Evolutionary conservation across 2,329 filamentous ascomycete genomes (phyloP).

Genomic region (Cytospora piceicola): DNA sequence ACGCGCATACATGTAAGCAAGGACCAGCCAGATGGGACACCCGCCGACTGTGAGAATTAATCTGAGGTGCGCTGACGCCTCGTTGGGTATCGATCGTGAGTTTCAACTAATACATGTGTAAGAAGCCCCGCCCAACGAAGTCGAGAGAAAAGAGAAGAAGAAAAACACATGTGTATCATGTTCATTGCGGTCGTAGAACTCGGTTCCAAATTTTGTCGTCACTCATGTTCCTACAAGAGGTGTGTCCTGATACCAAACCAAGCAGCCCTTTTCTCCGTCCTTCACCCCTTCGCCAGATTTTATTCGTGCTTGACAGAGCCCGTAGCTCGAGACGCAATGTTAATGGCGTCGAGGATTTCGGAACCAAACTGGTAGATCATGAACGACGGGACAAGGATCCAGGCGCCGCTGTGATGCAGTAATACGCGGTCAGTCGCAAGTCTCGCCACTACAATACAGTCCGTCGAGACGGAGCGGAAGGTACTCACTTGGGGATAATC

Average conservation of each 20-base stretch:
- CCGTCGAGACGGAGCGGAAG: neutral
- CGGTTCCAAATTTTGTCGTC: neutral
- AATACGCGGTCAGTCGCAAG: neutral
- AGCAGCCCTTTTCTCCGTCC: neutral
- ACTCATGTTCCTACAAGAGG: neutral
- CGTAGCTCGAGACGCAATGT: slow-evolving; percentile 40
- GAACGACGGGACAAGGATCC: slow-evolving; percentile 57
- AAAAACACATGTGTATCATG: neutral
- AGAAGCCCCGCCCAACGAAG: neutral
- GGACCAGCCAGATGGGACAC: neutral
- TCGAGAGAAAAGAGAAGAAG: neutral
- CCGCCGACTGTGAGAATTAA: neutral
- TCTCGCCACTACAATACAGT: neutral
- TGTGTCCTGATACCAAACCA: neutral
- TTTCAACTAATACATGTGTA: neutral
- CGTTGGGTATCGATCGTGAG: neutral
- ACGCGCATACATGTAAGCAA: no score
- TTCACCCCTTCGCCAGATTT: slow-evolving; percentile 13
- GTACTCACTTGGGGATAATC: slow-evolving; percentile 63
- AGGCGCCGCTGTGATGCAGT: slow-evolving; percentile 49
- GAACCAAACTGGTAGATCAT: slow-evolving; percentile 54
- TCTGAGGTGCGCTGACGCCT: neutral
- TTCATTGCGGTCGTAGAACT: neutral
- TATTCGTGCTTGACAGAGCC: slow-evolving; percentile 47
- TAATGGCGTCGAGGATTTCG: slow-evolving; percentile 54